Evolutionary conservation across 1,284 basidiomycete species (phyloP).

Genomic region (Apiotrichum sp.): DNA sequence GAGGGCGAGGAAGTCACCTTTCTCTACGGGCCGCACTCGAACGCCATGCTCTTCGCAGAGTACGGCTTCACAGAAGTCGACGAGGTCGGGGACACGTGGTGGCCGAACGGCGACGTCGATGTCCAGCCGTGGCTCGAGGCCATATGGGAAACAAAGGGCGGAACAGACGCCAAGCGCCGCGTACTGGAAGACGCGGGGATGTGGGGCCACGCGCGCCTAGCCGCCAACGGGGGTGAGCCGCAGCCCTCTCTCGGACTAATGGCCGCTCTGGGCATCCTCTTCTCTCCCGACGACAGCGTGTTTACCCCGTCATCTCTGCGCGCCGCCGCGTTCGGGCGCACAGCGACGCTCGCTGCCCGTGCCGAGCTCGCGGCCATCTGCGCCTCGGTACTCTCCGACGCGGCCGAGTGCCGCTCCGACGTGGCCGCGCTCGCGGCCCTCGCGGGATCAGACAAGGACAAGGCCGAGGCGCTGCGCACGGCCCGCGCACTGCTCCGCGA

Average conservation of each 20-base stretch:
- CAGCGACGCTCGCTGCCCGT: constrained; percentile 7
- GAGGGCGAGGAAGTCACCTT: constrained; percentile 62
- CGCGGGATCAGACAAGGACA: not conserved
- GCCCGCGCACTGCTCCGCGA: constrained; percentile 14
- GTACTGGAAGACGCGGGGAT: constrained; percentile 12
- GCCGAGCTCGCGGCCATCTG: constrained; percentile 9
- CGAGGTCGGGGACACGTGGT: constrained; percentile 30
- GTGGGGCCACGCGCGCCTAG: constrained; percentile 18
- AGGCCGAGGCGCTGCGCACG: constrained; percentile 5
- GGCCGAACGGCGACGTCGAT: constrained; percentile 53
- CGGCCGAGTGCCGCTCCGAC: constrained; percentile 5
- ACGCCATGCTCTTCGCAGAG: constrained; percentile 67
- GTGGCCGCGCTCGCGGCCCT: constrained; percentile 2
- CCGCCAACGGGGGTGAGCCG: constrained; percentile 16
- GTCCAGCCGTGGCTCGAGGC: constrained; percentile 56
- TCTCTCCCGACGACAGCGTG: constrained; percentile 4
- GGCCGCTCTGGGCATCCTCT: constrained; percentile 12
- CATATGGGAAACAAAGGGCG: constrained; percentile 34
- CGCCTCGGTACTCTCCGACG: constrained; percentile 12
- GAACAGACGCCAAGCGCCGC: constrained; percentile 9
- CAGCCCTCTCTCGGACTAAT: constrained; percentile 12
- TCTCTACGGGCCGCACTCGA: constrained; percentile 68
- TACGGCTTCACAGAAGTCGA: constrained; percentile 66
- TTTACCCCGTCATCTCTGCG: constrained; percentile 4
- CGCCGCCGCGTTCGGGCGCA: constrained; percentile 10